phyloP scores from a whole-genome alignment of 192 early-diverging fungal species.

The Coemansia sp. region DNA sequence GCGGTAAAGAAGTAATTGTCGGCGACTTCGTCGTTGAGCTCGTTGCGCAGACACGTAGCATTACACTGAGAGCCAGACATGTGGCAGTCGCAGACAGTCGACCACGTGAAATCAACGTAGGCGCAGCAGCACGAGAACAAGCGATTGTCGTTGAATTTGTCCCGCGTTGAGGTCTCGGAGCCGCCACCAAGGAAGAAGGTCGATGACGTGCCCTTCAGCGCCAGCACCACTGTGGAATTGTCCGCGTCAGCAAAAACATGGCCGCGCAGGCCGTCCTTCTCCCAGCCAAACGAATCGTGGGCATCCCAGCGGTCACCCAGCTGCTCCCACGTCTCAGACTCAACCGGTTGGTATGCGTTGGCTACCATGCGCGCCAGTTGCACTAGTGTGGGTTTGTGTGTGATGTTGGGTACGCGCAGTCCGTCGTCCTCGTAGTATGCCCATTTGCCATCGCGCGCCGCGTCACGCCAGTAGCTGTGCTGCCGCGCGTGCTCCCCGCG shows the following conservation, averaged over 20 bases:
- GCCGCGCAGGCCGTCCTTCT: slow-evolving; percentile 72
- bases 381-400: slow-evolving; percentile 68
- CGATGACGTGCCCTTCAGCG: slow-evolving; percentile 84
- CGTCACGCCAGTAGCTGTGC: slow-evolving; percentile 43
- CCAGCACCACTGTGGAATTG: slow-evolving; percentile 72
- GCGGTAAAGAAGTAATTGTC: slow-evolving; percentile 50
- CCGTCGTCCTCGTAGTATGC: slow-evolving; percentile 52
- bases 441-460: slow-evolving; percentile 31
- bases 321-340: slow-evolving; percentile 65
- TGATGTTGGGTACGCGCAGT: slow-evolving; percentile 67
- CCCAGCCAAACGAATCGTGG: slow-evolving; percentile 73
- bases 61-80: slow-evolving; percentile 59
- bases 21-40: slow-evolving; percentile 59
- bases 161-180: slow-evolving; percentile 68
- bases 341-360: slow-evolving; percentile 77
- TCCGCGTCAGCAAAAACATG: slow-evolving; percentile 78
- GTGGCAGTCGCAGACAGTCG: slow-evolving; percentile 82
- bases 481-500: slow-evolving; percentile 28
- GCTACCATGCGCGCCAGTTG: slow-evolving; percentile 77
- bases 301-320: slow-evolving; percentile 65
- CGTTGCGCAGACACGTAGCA: slow-evolving; percentile 60
- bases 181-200: slow-evolving; percentile 64
- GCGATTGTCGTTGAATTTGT: slow-evolving; percentile 88
- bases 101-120: slow-evolving; percentile 76
- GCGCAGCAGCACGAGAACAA: slow-evolving; percentile 98